Conservation (phyloP, 106 monocot genomes). For the Triglochin maritima region DNA sequence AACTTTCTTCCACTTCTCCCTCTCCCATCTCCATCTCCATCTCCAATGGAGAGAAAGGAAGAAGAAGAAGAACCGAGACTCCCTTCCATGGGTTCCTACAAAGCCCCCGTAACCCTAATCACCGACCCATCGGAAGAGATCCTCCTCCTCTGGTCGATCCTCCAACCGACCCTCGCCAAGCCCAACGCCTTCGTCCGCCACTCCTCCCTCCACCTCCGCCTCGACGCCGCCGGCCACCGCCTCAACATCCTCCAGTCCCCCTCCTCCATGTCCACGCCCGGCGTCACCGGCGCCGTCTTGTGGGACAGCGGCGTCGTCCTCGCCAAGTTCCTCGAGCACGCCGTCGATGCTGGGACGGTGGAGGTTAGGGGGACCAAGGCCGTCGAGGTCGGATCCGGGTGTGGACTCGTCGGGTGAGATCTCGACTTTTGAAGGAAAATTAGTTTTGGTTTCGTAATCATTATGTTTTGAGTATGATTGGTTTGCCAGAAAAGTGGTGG, state of each 20-base stretch:
- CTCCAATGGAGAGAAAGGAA: no score
- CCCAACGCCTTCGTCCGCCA: conserved; percentile 83
- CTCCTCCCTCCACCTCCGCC: conserved; percentile 33
- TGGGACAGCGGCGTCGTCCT: conserved; percentile 96
- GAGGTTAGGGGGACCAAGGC: conserved; percentile 42
- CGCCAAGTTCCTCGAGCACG: conserved; percentile 88
- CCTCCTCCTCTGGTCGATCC: conserved; percentile 62
- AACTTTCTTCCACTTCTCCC: no score
- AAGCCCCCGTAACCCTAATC: conserved; percentile 21
- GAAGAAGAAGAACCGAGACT: no score
- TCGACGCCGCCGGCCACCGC: conserved; percentile 70
- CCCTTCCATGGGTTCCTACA: conserved; percentile 55
- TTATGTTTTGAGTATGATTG: no score
- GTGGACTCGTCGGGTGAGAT: conserved; percentile 71
- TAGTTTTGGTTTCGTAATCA: no score
- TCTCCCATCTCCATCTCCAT: no score
- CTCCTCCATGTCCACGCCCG: conserved; percentile 74
- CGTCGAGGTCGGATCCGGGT: conserved; percentile 81
- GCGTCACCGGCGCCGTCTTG: conserved; percentile 92
- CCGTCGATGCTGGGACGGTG: conserved; percentile 51
- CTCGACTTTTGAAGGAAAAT: no score
- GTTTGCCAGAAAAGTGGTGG: no score
- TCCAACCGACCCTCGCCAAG: conserved; percentile 42
- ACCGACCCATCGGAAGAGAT: conserved; percentile 58
- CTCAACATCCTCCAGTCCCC: conserved; percentile 76